phyloP scores from a whole-genome alignment of 768 basidiomycete genomes.

The Pisolithus sp. region DNA sequence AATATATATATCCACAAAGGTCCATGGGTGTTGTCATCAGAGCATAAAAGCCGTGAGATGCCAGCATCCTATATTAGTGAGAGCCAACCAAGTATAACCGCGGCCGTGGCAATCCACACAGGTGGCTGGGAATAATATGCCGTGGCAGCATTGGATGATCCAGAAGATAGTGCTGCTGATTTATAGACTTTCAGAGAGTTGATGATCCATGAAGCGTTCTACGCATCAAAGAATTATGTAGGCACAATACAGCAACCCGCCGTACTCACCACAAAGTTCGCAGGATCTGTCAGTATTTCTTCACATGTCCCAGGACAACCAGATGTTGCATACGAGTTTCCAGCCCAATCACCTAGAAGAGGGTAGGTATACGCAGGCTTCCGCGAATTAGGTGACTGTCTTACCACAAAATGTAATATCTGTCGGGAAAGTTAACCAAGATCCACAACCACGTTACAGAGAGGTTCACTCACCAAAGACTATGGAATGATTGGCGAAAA shows the following conservation, averaged over 20 bases:
- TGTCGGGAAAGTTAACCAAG: slow-evolving; percentile 24
- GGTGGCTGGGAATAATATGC: slow-evolving; percentile 1
- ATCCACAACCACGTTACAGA: not conserved
- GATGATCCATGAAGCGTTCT: slow-evolving; percentile 82
- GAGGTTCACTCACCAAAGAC: slow-evolving; percentile 53
- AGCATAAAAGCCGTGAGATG: not conserved
- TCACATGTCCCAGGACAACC: slow-evolving; percentile 72
- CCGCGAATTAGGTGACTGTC: slow-evolving; percentile 9
- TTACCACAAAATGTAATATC: slow-evolving; percentile 81
- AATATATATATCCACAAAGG: not conserved
- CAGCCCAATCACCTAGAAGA: slow-evolving; percentile 70
- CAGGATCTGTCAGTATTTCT: slow-evolving; percentile 55
- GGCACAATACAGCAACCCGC: not conserved
- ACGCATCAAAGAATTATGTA: slow-evolving; percentile 5
- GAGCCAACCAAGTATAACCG: slow-evolving; percentile 7
- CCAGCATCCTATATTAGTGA: slow-evolving; percentile 12
- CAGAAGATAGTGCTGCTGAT: slow-evolving; percentile 42
- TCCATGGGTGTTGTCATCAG: not conserved
- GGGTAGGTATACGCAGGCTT: slow-evolving; percentile 5
- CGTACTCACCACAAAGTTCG: slow-evolving; percentile 59
- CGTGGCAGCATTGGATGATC: slow-evolving; percentile 19
- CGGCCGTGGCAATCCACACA: slow-evolving; percentile 7
- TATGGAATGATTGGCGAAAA: slow-evolving; percentile 66
- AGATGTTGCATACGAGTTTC: slow-evolving; percentile 69
- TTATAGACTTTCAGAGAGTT: slow-evolving; percentile 73